Evolutionary conservation across 2,329 filamentous ascomycete species (phyloP).

Genomic region (Cladosporium sphaerospermum): DNA sequence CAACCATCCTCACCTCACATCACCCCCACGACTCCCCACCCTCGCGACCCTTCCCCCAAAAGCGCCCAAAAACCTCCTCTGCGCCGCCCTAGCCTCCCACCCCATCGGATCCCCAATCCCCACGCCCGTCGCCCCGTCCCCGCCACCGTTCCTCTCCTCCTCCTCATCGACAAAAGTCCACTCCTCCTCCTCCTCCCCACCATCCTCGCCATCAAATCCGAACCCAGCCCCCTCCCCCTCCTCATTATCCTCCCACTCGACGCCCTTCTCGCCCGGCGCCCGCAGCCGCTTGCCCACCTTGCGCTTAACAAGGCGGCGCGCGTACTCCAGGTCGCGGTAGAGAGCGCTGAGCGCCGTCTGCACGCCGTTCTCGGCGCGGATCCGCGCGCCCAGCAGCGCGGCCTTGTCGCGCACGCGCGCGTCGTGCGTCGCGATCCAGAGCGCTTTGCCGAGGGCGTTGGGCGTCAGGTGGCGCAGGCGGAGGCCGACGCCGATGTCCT

Average conservation of each 20-base stretch:
- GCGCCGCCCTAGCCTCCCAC: conserved; percentile 6
- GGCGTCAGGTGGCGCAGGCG: conserved; percentile 84
- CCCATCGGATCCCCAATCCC: neutral
- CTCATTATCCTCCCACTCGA: conserved; percentile 19
- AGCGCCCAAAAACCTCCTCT: conserved; percentile 4
- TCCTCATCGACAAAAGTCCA: conserved; percentile 83
- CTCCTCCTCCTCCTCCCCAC: conserved; percentile 28
- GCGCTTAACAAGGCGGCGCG: conserved; percentile 72
- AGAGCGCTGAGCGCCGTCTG: conserved; percentile 83
- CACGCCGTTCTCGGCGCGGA: conserved; percentile 88
- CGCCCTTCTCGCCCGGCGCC: conserved; percentile 3
- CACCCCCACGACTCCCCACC: neutral
- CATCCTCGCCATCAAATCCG: conserved; percentile 10
- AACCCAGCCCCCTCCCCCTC: conserved; percentile 27
- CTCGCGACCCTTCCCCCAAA: neutral
- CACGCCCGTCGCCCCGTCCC: conserved; percentile 24
- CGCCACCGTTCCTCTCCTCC: conserved; percentile 25
- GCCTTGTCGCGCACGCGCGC: conserved; percentile 90
- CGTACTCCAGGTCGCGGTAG: conserved; percentile 92
- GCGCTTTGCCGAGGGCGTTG: conserved; percentile 72
- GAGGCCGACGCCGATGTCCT: conserved; percentile 88
- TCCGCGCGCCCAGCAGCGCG: conserved; percentile 72
- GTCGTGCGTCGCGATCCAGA: conserved; percentile 88
- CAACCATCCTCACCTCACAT: neutral
- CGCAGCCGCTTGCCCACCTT: conserved; percentile 11